Evolutionary conservation across 495 filamentous ascomycete species (phyloP).

Genomic region (Hypoxylon trugodes): DNA sequence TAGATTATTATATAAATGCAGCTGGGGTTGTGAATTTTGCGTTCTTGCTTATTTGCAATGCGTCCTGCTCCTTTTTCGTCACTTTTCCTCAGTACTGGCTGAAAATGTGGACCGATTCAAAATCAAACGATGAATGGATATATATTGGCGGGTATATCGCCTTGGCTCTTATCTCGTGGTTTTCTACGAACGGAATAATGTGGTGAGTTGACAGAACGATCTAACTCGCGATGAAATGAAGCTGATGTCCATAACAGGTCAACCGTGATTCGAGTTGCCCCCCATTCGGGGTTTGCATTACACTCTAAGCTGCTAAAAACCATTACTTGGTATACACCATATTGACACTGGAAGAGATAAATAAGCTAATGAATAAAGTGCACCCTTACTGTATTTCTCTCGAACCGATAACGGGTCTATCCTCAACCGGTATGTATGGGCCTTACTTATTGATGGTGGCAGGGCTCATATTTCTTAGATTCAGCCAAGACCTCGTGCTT

Average conservation of each 20-base stretch:
- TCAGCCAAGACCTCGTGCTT: slow-evolving; percentile 35
- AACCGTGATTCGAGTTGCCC: slow-evolving; percentile 22
- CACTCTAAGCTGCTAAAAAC: slow-evolving; percentile 26
- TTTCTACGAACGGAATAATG: slow-evolving; percentile 38
- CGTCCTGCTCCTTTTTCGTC: slow-evolving; percentile 47
- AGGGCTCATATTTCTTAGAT: slow-evolving; percentile 23
- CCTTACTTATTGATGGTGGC: background rate
- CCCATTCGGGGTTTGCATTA: slow-evolving; percentile 27
- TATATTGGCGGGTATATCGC: slow-evolving; percentile 45
- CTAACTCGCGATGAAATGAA: background rate
- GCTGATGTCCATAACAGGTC: slow-evolving; percentile 16
- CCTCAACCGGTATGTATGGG: slow-evolving; percentile 37
- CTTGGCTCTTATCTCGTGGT: slow-evolving; percentile 44
- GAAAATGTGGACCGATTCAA: slow-evolving; percentile 48
- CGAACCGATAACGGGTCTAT: slow-evolving; percentile 38
- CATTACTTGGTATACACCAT: slow-evolving; percentile 7
- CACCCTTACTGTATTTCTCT: slow-evolving; percentile 37
- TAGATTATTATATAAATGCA: slow-evolving; percentile 64
- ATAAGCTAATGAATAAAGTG: slow-evolving; percentile 20
- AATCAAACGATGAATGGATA: slow-evolving; percentile 18
- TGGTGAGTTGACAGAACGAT: slow-evolving; percentile 30
- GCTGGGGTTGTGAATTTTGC: slow-evolving; percentile 58
- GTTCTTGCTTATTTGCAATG: slow-evolving; percentile 48
- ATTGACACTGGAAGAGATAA: background rate
- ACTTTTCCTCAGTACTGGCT: slow-evolving; percentile 53